Conservation (phyloP, 1,284 basidiomycete genomes). For the Schizophyllum commune region DNA sequence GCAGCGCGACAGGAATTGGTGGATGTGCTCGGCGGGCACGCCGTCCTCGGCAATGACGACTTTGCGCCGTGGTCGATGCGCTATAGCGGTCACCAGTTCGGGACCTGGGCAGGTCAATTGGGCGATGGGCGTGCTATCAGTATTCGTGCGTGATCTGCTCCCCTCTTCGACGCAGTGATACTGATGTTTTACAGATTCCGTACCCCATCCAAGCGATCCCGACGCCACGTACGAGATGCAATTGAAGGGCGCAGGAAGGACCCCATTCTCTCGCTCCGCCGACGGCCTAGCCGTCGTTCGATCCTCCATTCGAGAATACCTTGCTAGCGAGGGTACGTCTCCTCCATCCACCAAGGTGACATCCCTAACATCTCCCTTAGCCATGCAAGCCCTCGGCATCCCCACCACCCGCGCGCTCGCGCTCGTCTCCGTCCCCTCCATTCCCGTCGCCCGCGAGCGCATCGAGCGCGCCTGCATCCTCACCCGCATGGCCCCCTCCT, state of each 20-base stretch:
- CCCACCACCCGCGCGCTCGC: constrained; percentile 87
- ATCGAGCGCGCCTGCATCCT: constrained; percentile 75
- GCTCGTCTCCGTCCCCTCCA: constrained; percentile 68
- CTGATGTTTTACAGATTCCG: constrained; percentile 6
- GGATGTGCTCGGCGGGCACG: constrained; percentile 75
- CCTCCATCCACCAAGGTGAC: neutral
- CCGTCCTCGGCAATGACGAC: constrained; percentile 53
- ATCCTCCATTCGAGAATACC: constrained; percentile 88
- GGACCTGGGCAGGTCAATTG: constrained; percentile 91
- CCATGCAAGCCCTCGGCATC: constrained; percentile 81
- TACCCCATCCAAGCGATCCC: constrained; percentile 48
- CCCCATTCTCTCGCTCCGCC: constrained; percentile 86
- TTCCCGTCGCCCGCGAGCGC: constrained; percentile 77
- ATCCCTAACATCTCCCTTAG: constrained; percentile 29
- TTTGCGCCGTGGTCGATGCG: constrained; percentile 87
- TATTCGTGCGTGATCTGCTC: constrained; percentile 58
- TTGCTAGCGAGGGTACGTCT: constrained; percentile 72
- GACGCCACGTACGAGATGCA: constrained; percentile 75
- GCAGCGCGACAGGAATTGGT: constrained; percentile 61
- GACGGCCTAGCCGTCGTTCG: constrained; percentile 92
- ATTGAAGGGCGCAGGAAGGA: constrained; percentile 90
- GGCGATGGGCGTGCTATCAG: constrained; percentile 94
- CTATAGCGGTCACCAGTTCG: constrained; percentile 92
- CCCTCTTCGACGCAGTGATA: neutral
- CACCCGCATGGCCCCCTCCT: constrained; percentile 82